These are phyloP conservation scores for Tolypocladium amazonense DNA, from an alignment of 2,329 filamentous ascomycete genomes.

Conservation along the genomic window DNA sequence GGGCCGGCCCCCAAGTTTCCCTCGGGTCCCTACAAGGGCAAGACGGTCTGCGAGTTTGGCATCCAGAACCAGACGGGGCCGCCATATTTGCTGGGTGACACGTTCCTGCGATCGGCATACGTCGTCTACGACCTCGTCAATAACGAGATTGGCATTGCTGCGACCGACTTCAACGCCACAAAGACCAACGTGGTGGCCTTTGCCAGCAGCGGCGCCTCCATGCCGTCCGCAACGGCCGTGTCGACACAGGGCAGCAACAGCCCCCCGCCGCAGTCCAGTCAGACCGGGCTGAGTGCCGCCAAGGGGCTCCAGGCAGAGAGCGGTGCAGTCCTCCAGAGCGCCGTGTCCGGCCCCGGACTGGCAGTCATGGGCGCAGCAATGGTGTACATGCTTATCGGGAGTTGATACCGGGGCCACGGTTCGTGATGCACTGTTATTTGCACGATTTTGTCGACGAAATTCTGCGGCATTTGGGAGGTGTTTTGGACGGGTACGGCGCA, in stretches of 20 bases:
- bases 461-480: neutral
- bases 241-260: conserved; percentile 25
- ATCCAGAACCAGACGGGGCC: conserved; percentile 36
- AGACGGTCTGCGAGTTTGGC: conserved; percentile 43
- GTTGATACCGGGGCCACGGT: neutral
- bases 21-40: conserved; percentile 29
- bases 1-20: conserved; percentile 23
- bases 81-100: conserved; percentile 43
- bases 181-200: conserved; percentile 39
- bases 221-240: conserved; percentile 37
- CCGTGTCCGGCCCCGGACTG: conserved; percentile 7
- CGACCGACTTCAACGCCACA: conserved; percentile 45
- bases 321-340: conserved; percentile 6
- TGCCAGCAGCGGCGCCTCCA: conserved; percentile 34
- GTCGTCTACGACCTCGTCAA: conserved; percentile 50
- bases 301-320: conserved; percentile 18
- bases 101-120: conserved; percentile 49
- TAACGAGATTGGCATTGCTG: conserved; percentile 43
- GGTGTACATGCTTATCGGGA: conserved; percentile 4
- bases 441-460: neutral
- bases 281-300: conserved; percentile 15
- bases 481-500: neutral
- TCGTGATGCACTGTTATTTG: neutral
- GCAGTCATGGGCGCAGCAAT: conserved; percentile 9
- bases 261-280: conserved; percentile 7